Conservation (phyloP, 768 basidiomycete species). For the Tylopilus vinaceipallidus region DNA sequence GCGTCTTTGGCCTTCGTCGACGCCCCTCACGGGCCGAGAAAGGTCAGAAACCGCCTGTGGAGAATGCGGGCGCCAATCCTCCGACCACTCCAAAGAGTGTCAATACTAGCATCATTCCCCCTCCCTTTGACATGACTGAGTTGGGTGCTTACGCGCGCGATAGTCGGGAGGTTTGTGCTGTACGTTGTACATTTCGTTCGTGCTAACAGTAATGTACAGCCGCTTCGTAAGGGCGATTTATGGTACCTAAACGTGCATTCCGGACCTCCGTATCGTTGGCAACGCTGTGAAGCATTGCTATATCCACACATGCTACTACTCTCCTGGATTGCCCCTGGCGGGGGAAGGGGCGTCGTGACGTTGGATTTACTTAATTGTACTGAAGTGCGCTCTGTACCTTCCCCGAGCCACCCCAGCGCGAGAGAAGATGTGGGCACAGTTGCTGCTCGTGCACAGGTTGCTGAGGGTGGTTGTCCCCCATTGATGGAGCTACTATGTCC, state of each 20-base stretch:
- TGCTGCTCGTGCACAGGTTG: slow-evolving; percentile 65
- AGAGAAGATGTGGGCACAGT: slow-evolving; percentile 85
- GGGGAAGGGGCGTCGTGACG: slow-evolving; percentile 81
- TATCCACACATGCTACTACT: slow-evolving; percentile 84
- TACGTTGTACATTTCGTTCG: not conserved
- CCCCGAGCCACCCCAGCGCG: slow-evolving; percentile 76
- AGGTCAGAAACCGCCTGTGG: slow-evolving; percentile 12
- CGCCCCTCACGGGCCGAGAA: slow-evolving; percentile 29
- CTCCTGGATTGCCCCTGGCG: slow-evolving; percentile 83
- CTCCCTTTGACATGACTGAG: slow-evolving; percentile 47
- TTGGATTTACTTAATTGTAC: slow-evolving; percentile 85
- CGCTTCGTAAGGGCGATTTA: slow-evolving; percentile 77
- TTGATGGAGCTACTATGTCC: slow-evolving; percentile 79
- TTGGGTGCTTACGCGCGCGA: slow-evolving; percentile 41
- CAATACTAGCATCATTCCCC: slow-evolving; percentile 37
- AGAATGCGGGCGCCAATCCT: slow-evolving; percentile 8
- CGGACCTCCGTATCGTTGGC: slow-evolving; percentile 72
- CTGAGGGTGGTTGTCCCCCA: slow-evolving; percentile 39
- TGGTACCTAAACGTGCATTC: slow-evolving; percentile 96
- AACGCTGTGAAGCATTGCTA: slow-evolving; percentile 76
- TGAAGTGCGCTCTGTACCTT: slow-evolving; percentile 80
- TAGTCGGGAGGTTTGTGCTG: slow-evolving; percentile 41
- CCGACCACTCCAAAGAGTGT: slow-evolving; percentile 29
- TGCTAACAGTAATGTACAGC: slow-evolving; percentile 45
- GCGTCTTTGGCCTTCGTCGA: slow-evolving; percentile 35